Evolutionary conservation across 73 alveolate genomes (phyloP).

Genomic region (Stentor roeselii): DNA sequence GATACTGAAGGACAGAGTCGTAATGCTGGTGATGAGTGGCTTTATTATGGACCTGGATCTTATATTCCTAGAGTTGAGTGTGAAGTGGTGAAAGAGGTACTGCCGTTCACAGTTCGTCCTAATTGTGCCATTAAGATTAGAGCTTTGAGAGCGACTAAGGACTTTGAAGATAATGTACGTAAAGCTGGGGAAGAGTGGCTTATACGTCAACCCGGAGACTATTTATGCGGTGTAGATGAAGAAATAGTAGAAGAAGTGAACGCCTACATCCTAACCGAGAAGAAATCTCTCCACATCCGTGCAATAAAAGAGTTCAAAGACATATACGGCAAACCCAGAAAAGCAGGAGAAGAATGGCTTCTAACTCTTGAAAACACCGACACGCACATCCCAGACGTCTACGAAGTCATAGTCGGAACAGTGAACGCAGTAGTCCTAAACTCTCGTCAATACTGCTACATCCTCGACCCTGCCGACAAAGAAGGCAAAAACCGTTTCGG

Average conservation of each 20-base stretch:
- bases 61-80: constrained; percentile 71
- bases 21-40: constrained; percentile 76
- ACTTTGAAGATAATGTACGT: constrained; percentile 48
- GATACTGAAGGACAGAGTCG: constrained; percentile 39
- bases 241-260: constrained; percentile 44
- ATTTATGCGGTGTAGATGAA: constrained; percentile 62
- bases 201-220: constrained; percentile 59
- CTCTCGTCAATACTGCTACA: constrained; percentile 57
- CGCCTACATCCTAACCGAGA: constrained; percentile 56
- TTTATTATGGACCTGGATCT: constrained; percentile 71
- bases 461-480: constrained; percentile 57
- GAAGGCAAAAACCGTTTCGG: constrained; percentile 59
- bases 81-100: constrained; percentile 31
- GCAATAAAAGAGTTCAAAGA: constrained; percentile 65
- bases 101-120: constrained; percentile 50
- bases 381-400: constrained; percentile 62
- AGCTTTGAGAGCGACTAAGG: constrained; percentile 53
- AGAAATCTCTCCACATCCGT: constrained; percentile 55
- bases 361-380: constrained; percentile 59
- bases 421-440: constrained; percentile 53
- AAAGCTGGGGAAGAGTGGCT: constrained; percentile 85
- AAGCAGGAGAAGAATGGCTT: constrained; percentile 84
- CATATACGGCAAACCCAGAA: constrained; percentile 60
- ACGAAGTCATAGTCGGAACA: constrained; percentile 50
- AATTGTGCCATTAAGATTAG: constrained; percentile 52